A percentile compares a stretch with the other conserved stretches of the same genome.
Conservation (phyloP, 805 yeast species). For the Candida golubevii region DNA sequence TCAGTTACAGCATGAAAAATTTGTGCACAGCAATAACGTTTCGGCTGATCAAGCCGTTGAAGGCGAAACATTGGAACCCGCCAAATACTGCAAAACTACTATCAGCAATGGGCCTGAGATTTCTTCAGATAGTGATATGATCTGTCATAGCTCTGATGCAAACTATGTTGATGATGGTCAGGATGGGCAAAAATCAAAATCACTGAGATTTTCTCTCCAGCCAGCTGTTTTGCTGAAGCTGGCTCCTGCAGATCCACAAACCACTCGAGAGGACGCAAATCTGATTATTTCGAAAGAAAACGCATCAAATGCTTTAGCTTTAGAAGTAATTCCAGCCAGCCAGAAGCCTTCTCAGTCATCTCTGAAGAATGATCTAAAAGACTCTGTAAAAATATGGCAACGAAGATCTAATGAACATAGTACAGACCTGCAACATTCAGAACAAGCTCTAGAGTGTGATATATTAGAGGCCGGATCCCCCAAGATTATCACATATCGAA, state of each 20-base stretch:
- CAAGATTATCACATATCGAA: conserved; percentile 36
- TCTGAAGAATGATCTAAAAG: conserved; percentile 10
- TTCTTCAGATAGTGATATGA: background rate
- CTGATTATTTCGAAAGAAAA: conserved; percentile 27
- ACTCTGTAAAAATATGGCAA: conserved; percentile 17
- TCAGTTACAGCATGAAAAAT: background rate
- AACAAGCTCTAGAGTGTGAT: conserved; percentile 5
- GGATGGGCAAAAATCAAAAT: background rate
- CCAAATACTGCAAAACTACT: background rate
- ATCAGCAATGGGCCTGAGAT: background rate
- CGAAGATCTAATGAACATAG: conserved; percentile 9
- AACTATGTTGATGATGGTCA: background rate
- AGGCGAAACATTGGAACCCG: background rate
- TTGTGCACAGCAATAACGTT: too few relatives aligned
- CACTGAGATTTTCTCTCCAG: conserved; percentile 19
- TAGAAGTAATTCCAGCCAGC: conserved; percentile 1
- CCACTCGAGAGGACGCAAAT: conserved; percentile 48
- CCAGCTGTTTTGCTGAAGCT: conserved; percentile 38
- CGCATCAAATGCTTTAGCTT: conserved; percentile 10
- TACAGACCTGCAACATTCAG: conserved; percentile 1
- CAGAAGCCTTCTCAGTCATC: conserved; percentile 14
- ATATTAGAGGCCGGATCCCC: conserved; percentile 23
- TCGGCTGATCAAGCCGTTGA: background rate
- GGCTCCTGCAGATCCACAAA: conserved; percentile 49
- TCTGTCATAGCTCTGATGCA: background rate